These are phyloP conservation scores for Populus hybrid DNA, from an alignment of 441 rosid genomes.

Conservation along the genomic window DNA sequence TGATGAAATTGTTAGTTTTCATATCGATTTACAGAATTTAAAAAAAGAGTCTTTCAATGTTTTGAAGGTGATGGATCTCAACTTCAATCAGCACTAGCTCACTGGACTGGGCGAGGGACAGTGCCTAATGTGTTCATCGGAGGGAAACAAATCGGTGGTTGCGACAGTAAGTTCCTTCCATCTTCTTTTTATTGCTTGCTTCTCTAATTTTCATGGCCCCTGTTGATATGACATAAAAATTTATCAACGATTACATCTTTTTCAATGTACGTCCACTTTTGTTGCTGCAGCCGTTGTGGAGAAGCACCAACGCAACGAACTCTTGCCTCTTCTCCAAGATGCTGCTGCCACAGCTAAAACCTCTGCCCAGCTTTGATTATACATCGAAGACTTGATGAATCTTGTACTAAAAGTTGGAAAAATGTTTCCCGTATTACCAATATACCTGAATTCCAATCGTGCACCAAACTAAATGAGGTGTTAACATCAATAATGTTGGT, in stretches of 20 bases:
- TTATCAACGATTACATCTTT: background rate
- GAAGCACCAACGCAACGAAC: slow-evolving; percentile 50
- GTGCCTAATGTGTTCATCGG: slow-evolving; percentile 72
- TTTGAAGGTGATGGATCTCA: slow-evolving; percentile 56
- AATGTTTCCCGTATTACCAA: background rate
- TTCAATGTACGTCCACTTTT: background rate
- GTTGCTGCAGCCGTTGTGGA: slow-evolving; percentile 44
- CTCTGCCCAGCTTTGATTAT: slow-evolving; percentile 36
- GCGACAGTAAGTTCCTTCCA: slow-evolving; percentile 42
- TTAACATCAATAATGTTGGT: background rate
- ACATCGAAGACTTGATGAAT: background rate
- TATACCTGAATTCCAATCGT: background rate
- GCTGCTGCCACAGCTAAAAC: slow-evolving; percentile 50
- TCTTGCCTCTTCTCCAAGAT: slow-evolving; percentile 49
- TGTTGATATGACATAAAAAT: background rate
- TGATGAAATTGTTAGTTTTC: background rate
- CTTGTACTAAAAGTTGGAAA: background rate
- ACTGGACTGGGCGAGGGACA: slow-evolving; percentile 62
- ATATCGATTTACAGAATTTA: background rate
- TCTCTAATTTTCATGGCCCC: background rate
- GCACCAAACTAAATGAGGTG: background rate
- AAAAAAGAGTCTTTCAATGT: background rate
- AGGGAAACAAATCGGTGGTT: slow-evolving; percentile 68
- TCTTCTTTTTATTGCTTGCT: background rate
- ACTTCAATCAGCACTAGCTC: slow-evolving; percentile 50